Conservation (phyloP, 2,329 filamentous ascomycete species). For the Xylaria sp. region DNA sequence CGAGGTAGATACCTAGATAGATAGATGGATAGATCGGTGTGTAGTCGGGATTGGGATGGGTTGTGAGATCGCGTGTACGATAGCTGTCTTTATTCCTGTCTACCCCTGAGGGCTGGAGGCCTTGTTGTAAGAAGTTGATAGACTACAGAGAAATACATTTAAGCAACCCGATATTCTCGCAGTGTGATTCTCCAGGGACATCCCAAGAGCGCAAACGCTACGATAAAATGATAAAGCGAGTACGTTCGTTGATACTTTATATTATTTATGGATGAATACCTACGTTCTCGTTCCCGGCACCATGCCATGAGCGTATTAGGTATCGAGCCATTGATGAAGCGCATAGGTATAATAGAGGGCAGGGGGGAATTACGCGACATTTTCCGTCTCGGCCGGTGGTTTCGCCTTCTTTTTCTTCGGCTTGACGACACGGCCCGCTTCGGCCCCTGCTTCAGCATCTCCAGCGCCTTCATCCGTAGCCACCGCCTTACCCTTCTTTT, state of each 20-base stretch:
- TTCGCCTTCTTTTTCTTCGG: conserved; percentile 46
- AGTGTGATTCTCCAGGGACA: no score
- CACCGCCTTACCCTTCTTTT: conserved; percentile 47
- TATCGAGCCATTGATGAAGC: neutral
- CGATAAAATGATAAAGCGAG: neutral
- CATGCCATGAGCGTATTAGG: neutral
- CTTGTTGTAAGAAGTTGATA: no score
- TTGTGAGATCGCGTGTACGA: no score
- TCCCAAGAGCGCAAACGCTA: no score
- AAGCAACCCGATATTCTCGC: no score
- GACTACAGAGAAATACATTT: no score
- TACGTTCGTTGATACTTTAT: neutral
- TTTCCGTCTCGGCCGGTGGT: conserved; percentile 27
- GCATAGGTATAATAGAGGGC: neutral
- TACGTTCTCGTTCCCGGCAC: neutral
- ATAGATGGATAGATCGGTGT: neutral
- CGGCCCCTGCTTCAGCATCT: conserved; percentile 4
- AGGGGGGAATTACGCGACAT: conserved; percentile 6
- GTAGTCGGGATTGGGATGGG: no score
- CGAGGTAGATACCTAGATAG: neutral
- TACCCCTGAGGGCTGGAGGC: no score
- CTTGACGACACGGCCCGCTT: conserved; percentile 29
- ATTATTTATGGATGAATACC: neutral
- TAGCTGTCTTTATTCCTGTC: no score
- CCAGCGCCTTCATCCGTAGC: conserved; percentile 25